A percentile compares a stretch with the other conserved stretches of the same genome.
These are phyloP conservation scores for Ploettnerulaceae sp. DNA, from an alignment of 2,329 filamentous ascomycete genomes.

Conservation along the genomic window DNA sequence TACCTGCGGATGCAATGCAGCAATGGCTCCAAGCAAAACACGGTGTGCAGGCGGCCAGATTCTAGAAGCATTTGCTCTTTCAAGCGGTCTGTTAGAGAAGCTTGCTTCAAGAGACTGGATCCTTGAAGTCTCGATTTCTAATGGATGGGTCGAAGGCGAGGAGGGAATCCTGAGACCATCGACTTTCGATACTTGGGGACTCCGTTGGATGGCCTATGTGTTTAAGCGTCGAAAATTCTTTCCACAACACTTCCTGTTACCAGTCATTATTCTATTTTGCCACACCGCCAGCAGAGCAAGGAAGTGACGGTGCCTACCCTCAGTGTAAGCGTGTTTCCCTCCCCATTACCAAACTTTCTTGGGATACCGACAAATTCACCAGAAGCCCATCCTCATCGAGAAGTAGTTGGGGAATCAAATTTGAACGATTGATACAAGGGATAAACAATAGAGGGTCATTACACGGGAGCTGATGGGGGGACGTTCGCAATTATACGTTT, in stretches of 20 bases:
- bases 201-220: background rate
- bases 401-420: background rate
- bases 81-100: background rate
- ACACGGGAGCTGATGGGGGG: background rate
- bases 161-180: background rate
- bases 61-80: slow-evolving; percentile 5
- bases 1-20: slow-evolving; percentile 21
- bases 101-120: background rate
- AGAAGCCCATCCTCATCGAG: slow-evolving; percentile 3
- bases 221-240: background rate
- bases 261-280: slow-evolving; percentile 16
- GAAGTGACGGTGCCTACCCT: slow-evolving; percentile 19
- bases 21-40: slow-evolving; percentile 14
- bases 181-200: background rate
- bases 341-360: slow-evolving; percentile 16
- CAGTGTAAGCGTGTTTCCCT: slow-evolving; percentile 7
- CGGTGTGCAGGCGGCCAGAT: slow-evolving; percentile 14
- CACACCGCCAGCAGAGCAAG: slow-evolving; percentile 21
- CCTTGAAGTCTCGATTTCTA: background rate
- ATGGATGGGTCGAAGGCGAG: background rate
- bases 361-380: slow-evolving; percentile 10
- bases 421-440: background rate
- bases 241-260: slow-evolving; percentile 1
- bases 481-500: background rate
- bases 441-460: background rate